These are phyloP conservation scores for Pulveroboletus ravenelii DNA, from an alignment of 768 basidiomycete genomes.

Conservation along the genomic window DNA sequence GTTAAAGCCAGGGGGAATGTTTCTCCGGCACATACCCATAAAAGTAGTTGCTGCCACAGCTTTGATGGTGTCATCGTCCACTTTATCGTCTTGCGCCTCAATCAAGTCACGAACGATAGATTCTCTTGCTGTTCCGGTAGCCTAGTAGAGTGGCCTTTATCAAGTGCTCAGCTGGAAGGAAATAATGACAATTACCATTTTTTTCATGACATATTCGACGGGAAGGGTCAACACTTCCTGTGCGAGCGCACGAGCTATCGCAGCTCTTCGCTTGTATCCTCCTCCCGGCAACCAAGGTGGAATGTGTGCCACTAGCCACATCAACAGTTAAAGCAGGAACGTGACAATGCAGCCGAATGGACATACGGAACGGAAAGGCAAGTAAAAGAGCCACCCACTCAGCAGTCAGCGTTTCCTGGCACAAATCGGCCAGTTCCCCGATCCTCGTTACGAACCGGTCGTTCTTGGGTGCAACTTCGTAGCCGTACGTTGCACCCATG, in stretches of 20 bases:
- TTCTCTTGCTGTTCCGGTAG: conserved; percentile 15
- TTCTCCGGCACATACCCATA: conserved; percentile 14
- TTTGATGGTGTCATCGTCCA: conserved; percentile 13
- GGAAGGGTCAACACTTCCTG: conserved; percentile 19
- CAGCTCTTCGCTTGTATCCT: conserved; percentile 17
- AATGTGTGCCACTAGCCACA: conserved; percentile 21
- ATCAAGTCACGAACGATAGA: conserved; percentile 23
- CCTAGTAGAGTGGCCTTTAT: conserved; percentile 1
- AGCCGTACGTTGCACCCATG: conserved; percentile 26
- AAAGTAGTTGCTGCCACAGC: conserved; percentile 22
- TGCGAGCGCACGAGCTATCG: conserved; percentile 18
- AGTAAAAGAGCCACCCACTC: conserved; percentile 20
- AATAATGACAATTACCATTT: conserved; percentile 15
- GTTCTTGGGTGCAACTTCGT: conserved; percentile 19
- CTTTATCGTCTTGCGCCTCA: neutral
- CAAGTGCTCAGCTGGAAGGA: neutral
- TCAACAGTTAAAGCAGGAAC: neutral
- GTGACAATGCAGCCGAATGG: neutral
- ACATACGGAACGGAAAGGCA: conserved; percentile 27
- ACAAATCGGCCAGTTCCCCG: conserved; percentile 8
- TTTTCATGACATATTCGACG: conserved; percentile 18
- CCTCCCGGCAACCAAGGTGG: conserved; percentile 35
- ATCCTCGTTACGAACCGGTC: conserved; percentile 26
- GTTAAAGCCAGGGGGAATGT: neutral
- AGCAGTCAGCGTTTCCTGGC: conserved; percentile 11